phyloP scores from a whole-genome alignment of 2,329 filamentous ascomycete genomes.

The Pyrenophora graminea region DNA sequence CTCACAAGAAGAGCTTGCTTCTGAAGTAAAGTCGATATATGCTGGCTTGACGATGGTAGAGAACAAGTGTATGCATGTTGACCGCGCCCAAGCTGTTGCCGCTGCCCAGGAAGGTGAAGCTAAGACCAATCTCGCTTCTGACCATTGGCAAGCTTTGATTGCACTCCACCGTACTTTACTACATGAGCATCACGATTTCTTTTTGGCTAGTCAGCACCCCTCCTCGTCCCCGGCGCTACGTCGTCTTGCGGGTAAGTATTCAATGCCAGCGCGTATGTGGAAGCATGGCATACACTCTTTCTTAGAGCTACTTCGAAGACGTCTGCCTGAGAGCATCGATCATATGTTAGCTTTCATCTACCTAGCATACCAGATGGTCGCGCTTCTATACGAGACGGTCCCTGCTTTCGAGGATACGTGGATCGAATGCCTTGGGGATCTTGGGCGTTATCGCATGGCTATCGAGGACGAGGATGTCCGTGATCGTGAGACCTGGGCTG shows the following conservation, averaged over 20 bases:
- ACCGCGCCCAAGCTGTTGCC: constrained; percentile 62
- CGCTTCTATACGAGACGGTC: constrained; percentile 82
- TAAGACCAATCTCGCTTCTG: constrained; percentile 52
- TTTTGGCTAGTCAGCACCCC: constrained; percentile 82
- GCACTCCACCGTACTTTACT: constrained; percentile 79
- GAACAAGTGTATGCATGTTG: constrained; percentile 82
- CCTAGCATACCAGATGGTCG: constrained; percentile 87
- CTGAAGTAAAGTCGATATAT: constrained; percentile 84
- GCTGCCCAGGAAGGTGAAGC: constrained; percentile 55
- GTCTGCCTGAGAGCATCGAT: constrained; percentile 76
- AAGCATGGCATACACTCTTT: constrained; percentile 87
- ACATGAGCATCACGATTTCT: constrained; percentile 68
- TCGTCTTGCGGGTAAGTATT: constrained; percentile 75
- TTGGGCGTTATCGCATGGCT: constrained; percentile 86
- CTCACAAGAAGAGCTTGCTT: constrained; percentile 75
- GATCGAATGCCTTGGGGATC: constrained; percentile 89
- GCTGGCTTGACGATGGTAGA: constrained; percentile 85
- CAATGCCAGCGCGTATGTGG: constrained; percentile 95
- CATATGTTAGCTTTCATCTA: constrained; percentile 94
- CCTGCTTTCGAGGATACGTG: constrained; percentile 83
- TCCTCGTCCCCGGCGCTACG: constrained; percentile 70
- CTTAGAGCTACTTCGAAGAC: constrained; percentile 68
- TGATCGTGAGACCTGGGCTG: constrained; percentile 80
- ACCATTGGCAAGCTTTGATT: constrained; percentile 85
- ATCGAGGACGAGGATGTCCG: constrained; percentile 80